A percentile compares a stretch with the other conserved stretches of the same genome.
phyloP scores from a whole-genome alignment of 2,329 filamentous ascomycete species.

The Scytalidium lignicola region DNA sequence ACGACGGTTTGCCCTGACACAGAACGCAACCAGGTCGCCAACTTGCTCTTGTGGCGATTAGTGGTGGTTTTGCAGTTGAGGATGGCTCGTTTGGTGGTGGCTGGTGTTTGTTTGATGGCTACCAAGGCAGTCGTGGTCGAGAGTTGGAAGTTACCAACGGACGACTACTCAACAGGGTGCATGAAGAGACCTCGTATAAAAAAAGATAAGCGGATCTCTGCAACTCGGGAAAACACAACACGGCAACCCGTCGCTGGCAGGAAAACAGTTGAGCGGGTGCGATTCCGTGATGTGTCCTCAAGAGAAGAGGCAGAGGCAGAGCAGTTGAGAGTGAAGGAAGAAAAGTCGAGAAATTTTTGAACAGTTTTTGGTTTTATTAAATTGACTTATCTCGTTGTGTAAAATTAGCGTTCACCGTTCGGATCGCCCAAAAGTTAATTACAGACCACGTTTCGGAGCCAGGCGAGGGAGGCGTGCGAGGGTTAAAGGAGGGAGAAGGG shows the following conservation, averaged over 20 bases:
- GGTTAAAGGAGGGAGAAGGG: no score
- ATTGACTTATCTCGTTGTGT: not conserved
- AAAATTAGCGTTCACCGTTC: not conserved
- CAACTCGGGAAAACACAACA: no score
- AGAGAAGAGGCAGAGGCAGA: no score
- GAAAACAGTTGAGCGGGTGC: no score
- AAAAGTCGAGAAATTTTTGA: not conserved
- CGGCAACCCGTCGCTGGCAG: no score
- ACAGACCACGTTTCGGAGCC: not conserved
- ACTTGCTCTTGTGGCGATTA: not conserved
- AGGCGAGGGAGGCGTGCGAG: no score
- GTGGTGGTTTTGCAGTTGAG: not conserved
- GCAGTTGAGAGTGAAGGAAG: not conserved
- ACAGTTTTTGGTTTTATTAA: not conserved
- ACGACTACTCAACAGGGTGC: not conserved
- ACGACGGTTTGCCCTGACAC: no score
- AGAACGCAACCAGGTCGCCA: not conserved
- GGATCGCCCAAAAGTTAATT: not conserved
- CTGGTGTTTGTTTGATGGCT: not conserved
- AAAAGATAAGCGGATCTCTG: not conserved
- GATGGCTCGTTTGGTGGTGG: not conserved
- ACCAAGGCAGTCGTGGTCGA: not conserved
- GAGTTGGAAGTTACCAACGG: not conserved
- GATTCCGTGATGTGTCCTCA: no score
- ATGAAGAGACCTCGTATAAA: not conserved